Evolutionary conservation across 2,329 filamentous ascomycete genomes (phyloP), one percentile per base, ranked within the genome.

Genomic region (Monilinia aucupariae): DNA sequence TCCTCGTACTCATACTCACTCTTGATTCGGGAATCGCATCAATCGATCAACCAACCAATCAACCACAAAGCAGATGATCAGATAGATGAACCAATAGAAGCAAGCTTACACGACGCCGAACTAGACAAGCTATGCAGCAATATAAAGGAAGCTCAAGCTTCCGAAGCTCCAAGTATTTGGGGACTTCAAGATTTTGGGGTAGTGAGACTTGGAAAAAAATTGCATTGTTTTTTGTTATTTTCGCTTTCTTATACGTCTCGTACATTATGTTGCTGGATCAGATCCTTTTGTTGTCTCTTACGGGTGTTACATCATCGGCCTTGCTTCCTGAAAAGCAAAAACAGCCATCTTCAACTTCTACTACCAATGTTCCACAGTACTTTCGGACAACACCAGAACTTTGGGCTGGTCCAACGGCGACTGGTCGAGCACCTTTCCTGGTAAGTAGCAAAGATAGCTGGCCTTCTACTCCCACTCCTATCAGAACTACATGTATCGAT

Each of bases 391-490:
- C 77, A 30, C 83, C 84, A 4, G 78, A 86, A 73, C 73, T 85
- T 51, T 85, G 80, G 78, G 75, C 80, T 74, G 87, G 87, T 1
- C 87, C 87, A 45, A 90, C 86, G 5, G 80, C 85, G n/a, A 92
- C 88, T 1, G 89, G 89, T 17, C 77, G 76, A 62, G 79, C 87
- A 32, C 84, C 89, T 1, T 91, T 90, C 72, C 77, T 92, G 63
- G 54, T 47, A 47, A 37, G 54, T 34, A 13, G 41, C 22, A 10
- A 25, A 2, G 1, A 25, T 34, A 6, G 22, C 7, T n/a, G 10
- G 8, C 3, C 9, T 22, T 34, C 3, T 20, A 30, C 27, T 30
- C 27, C 27, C 37, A 39, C 37, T 30, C 37, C 37, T 12, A 15
- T 15, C 12, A 15, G 15, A 15, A 15, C 12, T 39, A 15, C 25